Evolutionary conservation across 164 flowering plant genomes (phyloP), one percentile per base, ranked within the genome.

Genomic region (Dillenia turbinata): DNA sequence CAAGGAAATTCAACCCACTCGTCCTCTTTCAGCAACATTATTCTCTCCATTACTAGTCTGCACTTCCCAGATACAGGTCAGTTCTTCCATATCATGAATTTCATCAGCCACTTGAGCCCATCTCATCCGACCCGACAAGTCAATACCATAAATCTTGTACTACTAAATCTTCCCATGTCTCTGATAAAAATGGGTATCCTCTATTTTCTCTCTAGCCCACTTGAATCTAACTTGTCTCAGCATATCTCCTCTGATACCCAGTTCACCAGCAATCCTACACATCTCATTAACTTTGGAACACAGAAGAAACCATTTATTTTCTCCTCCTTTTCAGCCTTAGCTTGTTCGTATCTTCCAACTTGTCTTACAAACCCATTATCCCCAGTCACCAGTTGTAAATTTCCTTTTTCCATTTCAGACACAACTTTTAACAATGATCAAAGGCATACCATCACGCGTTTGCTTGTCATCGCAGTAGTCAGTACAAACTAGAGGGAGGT

Each of bases 121-220:
- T 71, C 40, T 6, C 40, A 85, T 79, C 7, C 79, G 71, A 13
- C 78, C 84, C 9, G 99, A 95, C 26, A 92, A 76, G 74, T 92
- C 97, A 67, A 95, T 84, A 15, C 99, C 97, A 70, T 92, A 88
- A 55, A 92, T 83, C 81, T 79, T 89, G 74, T 88, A 92, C 75
- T 88, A 92, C 75, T 75, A 82, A 13, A 88, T 76, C 82, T 85
- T 86, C 73, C 97, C 97, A 45, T 68, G 76, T 61, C 97, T 80
- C 76, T 77, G 61, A 72, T 89, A 90, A 71, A 85, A 88, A 45
- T 92, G 92, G 16, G 63, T 57, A 56, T 88, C 90, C 68, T 88
- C 96, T 92, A 92, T 78, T 56, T 85, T 78, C 75, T 95, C 96
- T 9, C 77, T 69, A 5, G 96, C 99, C 97, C 97, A 95, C 56